These are phyloP conservation scores for Auricularia sp. DNA, from an alignment of 768 basidiomycete genomes.

Conservation along the genomic window DNA sequence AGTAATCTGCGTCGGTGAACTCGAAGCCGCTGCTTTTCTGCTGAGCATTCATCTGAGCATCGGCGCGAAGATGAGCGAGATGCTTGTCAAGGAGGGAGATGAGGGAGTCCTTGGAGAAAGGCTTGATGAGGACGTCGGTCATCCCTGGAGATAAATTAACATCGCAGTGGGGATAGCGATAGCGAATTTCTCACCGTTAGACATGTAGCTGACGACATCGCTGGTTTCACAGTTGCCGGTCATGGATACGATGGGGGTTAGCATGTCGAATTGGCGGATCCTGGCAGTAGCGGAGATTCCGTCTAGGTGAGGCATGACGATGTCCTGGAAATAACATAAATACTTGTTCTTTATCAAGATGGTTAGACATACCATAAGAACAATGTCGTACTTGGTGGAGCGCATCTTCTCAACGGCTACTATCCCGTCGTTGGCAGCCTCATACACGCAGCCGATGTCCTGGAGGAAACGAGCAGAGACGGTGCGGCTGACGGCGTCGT, in stretches of 20 bases:
- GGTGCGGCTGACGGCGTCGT: conserved; percentile 84
- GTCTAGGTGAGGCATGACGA: conserved; percentile 86
- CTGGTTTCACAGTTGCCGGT: conserved; percentile 86
- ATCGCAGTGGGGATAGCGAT: too few relatives aligned
- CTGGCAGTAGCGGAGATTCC: conserved; percentile 86
- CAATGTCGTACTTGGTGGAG: conserved; percentile 88
- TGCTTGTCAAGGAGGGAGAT: conserved; percentile 83
- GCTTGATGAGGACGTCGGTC: conserved; percentile 96
- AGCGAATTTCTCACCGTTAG: conserved; percentile 36
- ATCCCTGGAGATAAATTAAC: conserved; percentile 48
- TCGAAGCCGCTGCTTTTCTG: background rate
- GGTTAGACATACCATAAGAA: conserved; percentile 66
- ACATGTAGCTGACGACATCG: conserved; percentile 86
- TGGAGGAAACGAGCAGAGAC: conserved; percentile 88
- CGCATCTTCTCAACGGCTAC: conserved; percentile 96
- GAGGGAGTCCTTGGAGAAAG: conserved; percentile 90
- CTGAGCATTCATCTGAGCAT: background rate
- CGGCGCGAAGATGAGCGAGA: conserved; percentile 7
- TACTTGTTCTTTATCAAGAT: background rate
- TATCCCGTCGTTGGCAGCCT: conserved; percentile 89
- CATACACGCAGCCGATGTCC: conserved; percentile 90
- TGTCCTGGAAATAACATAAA: conserved; percentile 49
- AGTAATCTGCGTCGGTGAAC: background rate
- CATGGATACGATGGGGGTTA: conserved; percentile 98
- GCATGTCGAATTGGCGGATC: conserved; percentile 89